phyloP scores from a whole-genome alignment of 306 rosid genomes.

The Boehmeria nivea region DNA sequence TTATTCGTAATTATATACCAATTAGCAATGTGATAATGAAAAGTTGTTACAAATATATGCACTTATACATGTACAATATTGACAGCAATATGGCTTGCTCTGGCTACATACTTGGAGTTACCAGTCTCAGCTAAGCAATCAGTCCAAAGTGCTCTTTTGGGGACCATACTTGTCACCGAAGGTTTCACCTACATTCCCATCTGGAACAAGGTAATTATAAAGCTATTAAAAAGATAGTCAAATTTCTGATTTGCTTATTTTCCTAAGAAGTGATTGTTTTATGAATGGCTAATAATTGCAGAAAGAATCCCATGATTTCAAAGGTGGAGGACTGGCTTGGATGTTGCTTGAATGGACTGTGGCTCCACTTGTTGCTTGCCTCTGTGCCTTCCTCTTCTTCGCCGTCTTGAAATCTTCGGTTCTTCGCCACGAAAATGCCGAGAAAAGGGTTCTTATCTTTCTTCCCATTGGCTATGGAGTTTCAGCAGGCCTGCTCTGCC shows the following conservation, averaged over 20 bases:
- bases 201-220: constrained; percentile 23
- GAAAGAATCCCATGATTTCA: constrained; percentile 25
- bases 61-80: not conserved
- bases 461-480: constrained; percentile 24
- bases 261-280: not conserved
- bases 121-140: constrained; percentile 27
- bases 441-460: constrained; percentile 18
- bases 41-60: not conserved
- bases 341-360: constrained; percentile 22
- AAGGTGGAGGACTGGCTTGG: constrained; percentile 26
- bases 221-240: not conserved
- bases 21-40: no score
- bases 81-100: constrained; percentile 25
- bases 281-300: not conserved
- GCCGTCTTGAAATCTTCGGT: constrained; percentile 9
- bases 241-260: not conserved
- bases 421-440: constrained; percentile 12
- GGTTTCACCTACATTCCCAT: constrained; percentile 21
- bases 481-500: constrained; percentile 26
- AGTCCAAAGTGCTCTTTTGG: constrained; percentile 21
- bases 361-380: constrained; percentile 16
- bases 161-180: constrained; percentile 25
- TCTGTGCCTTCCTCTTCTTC: constrained; percentile 17
- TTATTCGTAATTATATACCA: no score
- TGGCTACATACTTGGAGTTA: constrained; percentile 17